These are phyloP conservation scores for Fusarium sp. DNA, from an alignment of 2,329 filamentous ascomycete species.

Conservation along the genomic window DNA sequence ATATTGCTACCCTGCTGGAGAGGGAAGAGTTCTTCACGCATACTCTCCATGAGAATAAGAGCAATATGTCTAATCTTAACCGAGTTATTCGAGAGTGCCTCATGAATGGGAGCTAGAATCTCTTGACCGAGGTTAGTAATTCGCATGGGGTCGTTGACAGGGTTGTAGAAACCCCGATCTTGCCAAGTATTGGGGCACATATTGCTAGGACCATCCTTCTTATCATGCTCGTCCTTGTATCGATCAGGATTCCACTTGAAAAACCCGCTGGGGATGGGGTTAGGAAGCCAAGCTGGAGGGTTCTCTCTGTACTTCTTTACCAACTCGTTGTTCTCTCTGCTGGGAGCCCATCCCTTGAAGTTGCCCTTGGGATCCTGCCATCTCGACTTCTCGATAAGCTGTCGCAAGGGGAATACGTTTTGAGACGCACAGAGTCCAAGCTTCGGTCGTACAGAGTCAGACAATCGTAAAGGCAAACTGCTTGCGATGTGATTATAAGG, in stretches of 20 bases:
- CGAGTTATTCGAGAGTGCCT: slow-evolving; percentile 34
- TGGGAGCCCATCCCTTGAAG: slow-evolving; percentile 49
- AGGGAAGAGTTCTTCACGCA: slow-evolving; percentile 56
- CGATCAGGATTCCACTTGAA: slow-evolving; percentile 40
- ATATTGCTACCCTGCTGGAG: slow-evolving; percentile 52
- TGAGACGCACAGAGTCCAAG: slow-evolving; percentile 33
- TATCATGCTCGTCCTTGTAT: slow-evolving; percentile 15
- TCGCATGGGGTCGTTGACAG: slow-evolving; percentile 51
- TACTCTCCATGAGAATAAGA: slow-evolving; percentile 55
- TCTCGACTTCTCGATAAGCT: slow-evolving; percentile 33
- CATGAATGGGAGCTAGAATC: slow-evolving; percentile 41
- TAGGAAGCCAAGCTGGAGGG: slow-evolving; percentile 42
- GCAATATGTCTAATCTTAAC: slow-evolving; percentile 55
- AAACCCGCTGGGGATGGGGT: slow-evolving; percentile 40
- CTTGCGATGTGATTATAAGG: slow-evolving; percentile 45
- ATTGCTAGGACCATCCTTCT: slow-evolving; percentile 38
- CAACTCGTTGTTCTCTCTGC: slow-evolving; percentile 33
- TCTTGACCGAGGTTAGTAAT: slow-evolving; percentile 50
- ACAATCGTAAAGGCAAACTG: slow-evolving; percentile 43
- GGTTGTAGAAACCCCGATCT: slow-evolving; percentile 45
- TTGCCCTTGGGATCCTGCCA: slow-evolving; percentile 40
- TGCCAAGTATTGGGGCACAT: slow-evolving; percentile 18
- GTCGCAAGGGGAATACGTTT: slow-evolving; percentile 43
- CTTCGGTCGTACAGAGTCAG: slow-evolving; percentile 35
- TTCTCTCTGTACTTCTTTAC: slow-evolving; percentile 37